phyloP scores from a whole-genome alignment of 2,329 filamentous ascomycete species.

The Trichoderma hamatum region DNA sequence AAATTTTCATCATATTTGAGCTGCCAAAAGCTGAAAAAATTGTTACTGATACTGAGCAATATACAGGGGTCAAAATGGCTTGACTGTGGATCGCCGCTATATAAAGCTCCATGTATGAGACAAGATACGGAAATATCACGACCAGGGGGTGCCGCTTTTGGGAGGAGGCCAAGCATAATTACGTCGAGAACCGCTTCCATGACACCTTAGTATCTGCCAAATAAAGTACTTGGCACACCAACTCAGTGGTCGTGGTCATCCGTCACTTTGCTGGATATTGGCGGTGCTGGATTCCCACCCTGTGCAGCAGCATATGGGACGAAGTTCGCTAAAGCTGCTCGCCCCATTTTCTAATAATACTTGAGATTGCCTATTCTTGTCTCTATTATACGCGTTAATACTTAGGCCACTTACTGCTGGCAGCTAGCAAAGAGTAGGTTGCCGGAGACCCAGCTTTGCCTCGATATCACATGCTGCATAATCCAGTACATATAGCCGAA shows the following conservation, averaged over 20 bases:
- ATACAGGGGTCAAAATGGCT: neutral
- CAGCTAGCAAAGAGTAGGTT: neutral
- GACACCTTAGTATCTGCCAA: constrained; percentile 15
- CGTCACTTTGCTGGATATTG: neutral
- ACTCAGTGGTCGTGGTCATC: neutral
- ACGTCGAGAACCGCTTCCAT: constrained; percentile 19
- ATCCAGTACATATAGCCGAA: neutral
- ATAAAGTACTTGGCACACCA: constrained; percentile 12
- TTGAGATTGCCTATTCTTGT: neutral
- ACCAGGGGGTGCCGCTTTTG: constrained; percentile 11
- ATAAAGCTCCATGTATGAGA: constrained; percentile 17
- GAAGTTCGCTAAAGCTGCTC: neutral
- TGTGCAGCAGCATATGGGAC: neutral
- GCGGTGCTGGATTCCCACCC: neutral
- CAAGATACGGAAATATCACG: constrained; percentile 16
- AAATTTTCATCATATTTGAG: neutral
- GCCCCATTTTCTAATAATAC: neutral
- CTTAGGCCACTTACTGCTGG: neutral
- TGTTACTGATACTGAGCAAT: neutral
- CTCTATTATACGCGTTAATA: neutral
- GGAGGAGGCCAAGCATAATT: constrained; percentile 9
- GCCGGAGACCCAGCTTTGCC: constrained; percentile 10
- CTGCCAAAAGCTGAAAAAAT: neutral
- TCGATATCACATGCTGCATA: constrained; percentile 11
- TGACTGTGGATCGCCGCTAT: constrained; percentile 1